Evolutionary conservation across 2,329 filamentous ascomycete genomes (phyloP), one percentile per base, ranked within the genome.

Genomic region (Thermothelomyces thermophilus): DNA sequence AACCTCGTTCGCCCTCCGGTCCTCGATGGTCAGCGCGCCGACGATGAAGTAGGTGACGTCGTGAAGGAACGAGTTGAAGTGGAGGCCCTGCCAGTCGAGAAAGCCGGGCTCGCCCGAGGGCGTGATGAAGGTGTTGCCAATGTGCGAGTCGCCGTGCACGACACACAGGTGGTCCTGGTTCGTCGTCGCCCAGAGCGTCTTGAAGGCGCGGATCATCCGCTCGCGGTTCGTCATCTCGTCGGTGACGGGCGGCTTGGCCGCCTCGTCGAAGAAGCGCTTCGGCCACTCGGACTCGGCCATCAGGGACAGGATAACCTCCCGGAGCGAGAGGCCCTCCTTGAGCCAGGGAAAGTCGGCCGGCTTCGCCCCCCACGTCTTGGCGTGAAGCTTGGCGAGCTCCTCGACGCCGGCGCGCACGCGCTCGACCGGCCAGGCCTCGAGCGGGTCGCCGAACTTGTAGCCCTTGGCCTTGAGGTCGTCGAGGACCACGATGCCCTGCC

Each of bases 401-500:
- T 65, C 64, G 13, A 67, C 66, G 8, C 67, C 68, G 24, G 40
- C 24, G 40, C 54, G 54, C 26, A 56, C 58, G 5, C 54, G 48
- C 39, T 48, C 46, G 33, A 48, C 46, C 3, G 50, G 39, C 50
- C 56, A 60, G 2, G 64, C 65, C 26, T 61, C 60, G 17, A 79
- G 63, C 8, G 61, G 56, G 39, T 62, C 58, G n/a, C 75, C 76
- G 2, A 76, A 80, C 0, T 62, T 61, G 58, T 64, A 69, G 57
- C 73, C 70, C 20, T 72, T 77, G 53, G 71, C 76, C 31, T 68
- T 70, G 61, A 90, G 95, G 4, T 86, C 82, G 50, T 79, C 77
- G 40, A 82, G 80, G 17, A 95, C 73, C 53, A 82, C 80, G 41
- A 84, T 73, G 49, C 95, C 79, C 46, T 85, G 58, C 9, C 67